Evolutionary conservation across 192 early-diverging fungal genomes (phyloP), one percentile per base, ranked within the genome.

Genomic region (Phlyctochytrium bullatum): DNA sequence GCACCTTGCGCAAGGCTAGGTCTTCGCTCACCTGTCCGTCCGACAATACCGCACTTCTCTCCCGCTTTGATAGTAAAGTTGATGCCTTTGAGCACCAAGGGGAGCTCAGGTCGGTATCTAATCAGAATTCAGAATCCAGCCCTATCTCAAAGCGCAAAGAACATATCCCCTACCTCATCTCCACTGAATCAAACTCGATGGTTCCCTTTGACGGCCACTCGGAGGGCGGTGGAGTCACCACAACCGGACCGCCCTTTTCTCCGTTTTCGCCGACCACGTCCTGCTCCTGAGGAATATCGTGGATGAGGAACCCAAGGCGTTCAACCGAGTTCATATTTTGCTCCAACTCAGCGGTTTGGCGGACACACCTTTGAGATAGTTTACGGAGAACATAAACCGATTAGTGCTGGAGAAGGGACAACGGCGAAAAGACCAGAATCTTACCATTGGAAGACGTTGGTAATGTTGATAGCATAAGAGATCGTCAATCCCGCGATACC

Each of bases 371-470:
- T n/a, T n/a, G n/a, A n/a, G n/a, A n/a, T n/a, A n/a, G n/a, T n/a
- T n/a, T n/a, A n/a, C n/a, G n/a, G n/a, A n/a, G n/a, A n/a, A 47
- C 6, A 47, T 14, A 47, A 47, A 47, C 40, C 40, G 20, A 47
- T 20, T 20, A 6, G 40, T 47, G n/a, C 40, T 14, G 40, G 10
- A 47, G 20, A 47, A 47, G 20, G 10, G 40, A 6, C 20, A 47
- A 6, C 40, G 10, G 10, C 40, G 10, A 47, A 47, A 47, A 47
- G 20, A 47, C 40, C 6, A 47, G 20, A 6, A 47, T 14, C 40
- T 47, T 20, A 85, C 78, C 86, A 86, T 65, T 83, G 85, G 51
- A 92, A 82, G 3, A 78, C 79, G 31, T 77, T 76, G 34, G 87
- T 88, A 61, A 91, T 80, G 36, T 64, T 56, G 30, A 73, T 25